phyloP scores from a whole-genome alignment of 768 basidiomycete species.

The Kwoniella pini region DNA sequence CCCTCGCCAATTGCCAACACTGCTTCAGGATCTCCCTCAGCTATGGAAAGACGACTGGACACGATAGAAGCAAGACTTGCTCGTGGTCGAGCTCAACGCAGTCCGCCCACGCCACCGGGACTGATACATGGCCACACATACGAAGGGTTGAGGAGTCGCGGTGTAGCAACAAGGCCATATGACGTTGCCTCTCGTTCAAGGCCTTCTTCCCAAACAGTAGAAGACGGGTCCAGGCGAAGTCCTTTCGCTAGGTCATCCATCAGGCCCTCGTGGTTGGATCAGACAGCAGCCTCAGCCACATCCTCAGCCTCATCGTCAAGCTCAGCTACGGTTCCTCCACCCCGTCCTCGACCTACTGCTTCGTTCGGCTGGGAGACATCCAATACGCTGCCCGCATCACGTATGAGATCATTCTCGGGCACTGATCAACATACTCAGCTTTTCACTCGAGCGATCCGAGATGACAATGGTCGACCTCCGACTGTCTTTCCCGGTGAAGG shows the following conservation, averaged over 20 bases:
- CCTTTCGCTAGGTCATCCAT: background rate
- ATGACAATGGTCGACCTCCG: background rate
- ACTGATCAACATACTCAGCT: background rate
- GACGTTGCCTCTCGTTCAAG: conserved; percentile 8
- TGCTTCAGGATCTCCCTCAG: conserved; percentile 1
- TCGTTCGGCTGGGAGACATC: conserved; percentile 12
- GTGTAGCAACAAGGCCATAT: conserved; percentile 4
- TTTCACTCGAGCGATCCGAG: background rate
- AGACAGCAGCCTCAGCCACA: background rate
- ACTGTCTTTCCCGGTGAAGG: too few species aligned
- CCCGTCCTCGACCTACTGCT: background rate
- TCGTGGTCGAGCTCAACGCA: conserved; percentile 8
- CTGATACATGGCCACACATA: background rate
- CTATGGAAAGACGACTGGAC: conserved; percentile 21
- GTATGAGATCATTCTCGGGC: background rate
- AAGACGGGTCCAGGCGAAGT: background rate
- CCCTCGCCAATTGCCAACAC: conserved; percentile 9
- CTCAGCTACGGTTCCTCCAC: conserved; percentile 12
- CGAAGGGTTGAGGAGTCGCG: conserved; percentile 6
- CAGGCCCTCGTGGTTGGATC: conserved; percentile 2
- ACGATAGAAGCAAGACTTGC: conserved; percentile 20
- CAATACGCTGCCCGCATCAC: background rate
- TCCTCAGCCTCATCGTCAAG: too few species aligned
- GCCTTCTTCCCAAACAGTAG: background rate
- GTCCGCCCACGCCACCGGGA: conserved; percentile 3